A percentile compares a stretch with the other conserved stretches of the same genome.
phyloP scores from a whole-genome alignment of 495 filamentous ascomycete species.

The Bathelium albidoporum region DNA sequence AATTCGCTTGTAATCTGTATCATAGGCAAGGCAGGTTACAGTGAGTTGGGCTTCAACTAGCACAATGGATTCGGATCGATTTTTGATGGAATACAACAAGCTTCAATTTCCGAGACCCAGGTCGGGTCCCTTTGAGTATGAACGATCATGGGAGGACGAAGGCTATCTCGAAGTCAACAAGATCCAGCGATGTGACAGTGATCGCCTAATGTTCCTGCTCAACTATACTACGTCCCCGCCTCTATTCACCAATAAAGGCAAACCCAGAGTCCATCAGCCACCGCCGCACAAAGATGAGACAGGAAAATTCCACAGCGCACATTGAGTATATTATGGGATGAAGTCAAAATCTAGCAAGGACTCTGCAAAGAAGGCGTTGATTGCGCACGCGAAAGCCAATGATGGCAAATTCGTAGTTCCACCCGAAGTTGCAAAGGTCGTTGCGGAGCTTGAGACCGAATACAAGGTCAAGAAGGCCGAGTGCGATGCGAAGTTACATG shows the following conservation, averaged over 20 bases:
- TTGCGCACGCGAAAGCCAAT: not conserved
- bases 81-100: not conserved
- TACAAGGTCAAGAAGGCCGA: not conserved
- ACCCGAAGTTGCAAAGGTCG: not conserved
- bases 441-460: not conserved
- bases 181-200: not conserved
- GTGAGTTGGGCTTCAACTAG: not conserved
- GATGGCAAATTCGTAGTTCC: not conserved
- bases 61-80: not conserved
- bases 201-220: not conserved
- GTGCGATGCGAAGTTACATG: not conserved
- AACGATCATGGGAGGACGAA: not conserved
- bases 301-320: not conserved
- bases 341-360: slow-evolving; percentile 1
- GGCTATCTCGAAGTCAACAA: not conserved
- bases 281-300: not conserved
- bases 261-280: not conserved
- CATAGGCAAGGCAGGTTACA: not conserved
- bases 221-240: not conserved
- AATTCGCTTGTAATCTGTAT: not conserved
- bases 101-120: not conserved
- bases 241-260: not conserved
- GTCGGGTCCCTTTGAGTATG: not conserved
- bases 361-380: not conserved
- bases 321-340: not conserved